A percentile compares a stretch with the other conserved stretches of the same genome.
phyloP scores from a whole-genome alignment of 768 basidiomycete genomes.

The Leccinum aurantiacum region DNA sequence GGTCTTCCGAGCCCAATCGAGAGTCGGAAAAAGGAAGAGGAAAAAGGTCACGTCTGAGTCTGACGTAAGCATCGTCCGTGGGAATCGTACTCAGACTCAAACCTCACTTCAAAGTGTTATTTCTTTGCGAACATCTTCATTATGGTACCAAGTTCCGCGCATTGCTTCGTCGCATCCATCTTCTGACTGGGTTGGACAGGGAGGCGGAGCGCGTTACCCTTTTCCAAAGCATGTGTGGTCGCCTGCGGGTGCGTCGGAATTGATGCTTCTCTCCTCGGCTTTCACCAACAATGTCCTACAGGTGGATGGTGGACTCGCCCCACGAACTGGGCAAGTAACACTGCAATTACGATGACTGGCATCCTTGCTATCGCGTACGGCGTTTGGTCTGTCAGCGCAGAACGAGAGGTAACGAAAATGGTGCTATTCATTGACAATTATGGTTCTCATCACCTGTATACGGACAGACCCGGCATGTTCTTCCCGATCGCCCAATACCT shows the following conservation, averaged over 20 bases:
- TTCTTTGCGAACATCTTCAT: not conserved
- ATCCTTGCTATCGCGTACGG: conserved; percentile 65
- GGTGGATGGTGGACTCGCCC: conserved; percentile 98
- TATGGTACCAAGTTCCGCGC: not conserved
- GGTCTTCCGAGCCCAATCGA: not conserved
- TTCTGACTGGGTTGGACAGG: conserved; percentile 41
- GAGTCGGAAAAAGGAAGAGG: not conserved
- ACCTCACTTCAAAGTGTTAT: too few species aligned
- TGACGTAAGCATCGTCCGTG: not conserved
- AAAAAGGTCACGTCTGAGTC: not conserved
- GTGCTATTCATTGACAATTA: not conserved
- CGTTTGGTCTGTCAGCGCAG: conserved; percentile 72
- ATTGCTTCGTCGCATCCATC: not conserved
- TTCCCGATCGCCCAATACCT: conserved; percentile 71
- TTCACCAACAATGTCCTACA: conserved; percentile 28
- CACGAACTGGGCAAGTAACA: conserved; percentile 86
- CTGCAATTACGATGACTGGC: conserved; percentile 67
- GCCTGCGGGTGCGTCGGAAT: conserved; percentile 64
- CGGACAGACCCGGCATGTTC: conserved; percentile 53
- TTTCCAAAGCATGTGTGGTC: conserved; percentile 96
- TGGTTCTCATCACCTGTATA: conserved; percentile 6
- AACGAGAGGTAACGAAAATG: conserved; percentile 59
- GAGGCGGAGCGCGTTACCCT: conserved; percentile 84
- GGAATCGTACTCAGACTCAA: too few species aligned
- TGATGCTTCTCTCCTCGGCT: not conserved